Percentiles rank a stretch among this genome's conserved stretches.
These are phyloP conservation scores for Biscogniauxia mediterranea DNA, from an alignment of 2,329 filamentous ascomycete species.

Conservation along the genomic window DNA sequence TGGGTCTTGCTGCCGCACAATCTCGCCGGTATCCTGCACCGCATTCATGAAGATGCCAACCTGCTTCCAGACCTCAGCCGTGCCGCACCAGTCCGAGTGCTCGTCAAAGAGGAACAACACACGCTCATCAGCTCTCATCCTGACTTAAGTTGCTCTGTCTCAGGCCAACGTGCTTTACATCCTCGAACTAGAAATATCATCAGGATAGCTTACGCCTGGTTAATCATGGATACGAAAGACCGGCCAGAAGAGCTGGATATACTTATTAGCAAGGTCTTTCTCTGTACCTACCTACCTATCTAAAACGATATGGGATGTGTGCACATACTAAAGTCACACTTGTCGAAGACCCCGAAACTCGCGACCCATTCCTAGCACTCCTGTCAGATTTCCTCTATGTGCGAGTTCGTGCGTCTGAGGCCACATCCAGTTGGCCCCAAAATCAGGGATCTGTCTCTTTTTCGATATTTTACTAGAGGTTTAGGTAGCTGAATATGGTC, in stretches of 20 bases:
- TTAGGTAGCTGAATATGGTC: not conserved
- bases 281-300: not conserved
- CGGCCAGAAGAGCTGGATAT: not conserved
- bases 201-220: not conserved
- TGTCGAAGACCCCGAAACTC: slow-evolving; percentile 1
- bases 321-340: not conserved
- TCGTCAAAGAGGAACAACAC: slow-evolving; percentile 23
- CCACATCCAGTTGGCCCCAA: not conserved
- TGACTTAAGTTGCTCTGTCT: slow-evolving; percentile 15
- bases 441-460: not conserved
- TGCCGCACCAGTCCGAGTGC: slow-evolving; percentile 14
- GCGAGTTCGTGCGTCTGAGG: not conserved
- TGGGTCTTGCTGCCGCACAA: slow-evolving; percentile 23
- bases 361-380: not conserved
- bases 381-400: not conserved
- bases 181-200: not conserved
- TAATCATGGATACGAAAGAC: not conserved
- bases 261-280: not conserved
- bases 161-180: not conserved
- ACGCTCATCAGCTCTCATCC: slow-evolving; percentile 20
- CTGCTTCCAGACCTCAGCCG: slow-evolving; percentile 14
- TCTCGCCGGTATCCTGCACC: slow-evolving; percentile 12
- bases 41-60: slow-evolving; percentile 13
- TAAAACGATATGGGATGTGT: too few species aligned
- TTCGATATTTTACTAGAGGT: not conserved